Evolutionary conservation across 768 basidiomycete species (phyloP).

Genomic region (Podaxis sp.): DNA sequence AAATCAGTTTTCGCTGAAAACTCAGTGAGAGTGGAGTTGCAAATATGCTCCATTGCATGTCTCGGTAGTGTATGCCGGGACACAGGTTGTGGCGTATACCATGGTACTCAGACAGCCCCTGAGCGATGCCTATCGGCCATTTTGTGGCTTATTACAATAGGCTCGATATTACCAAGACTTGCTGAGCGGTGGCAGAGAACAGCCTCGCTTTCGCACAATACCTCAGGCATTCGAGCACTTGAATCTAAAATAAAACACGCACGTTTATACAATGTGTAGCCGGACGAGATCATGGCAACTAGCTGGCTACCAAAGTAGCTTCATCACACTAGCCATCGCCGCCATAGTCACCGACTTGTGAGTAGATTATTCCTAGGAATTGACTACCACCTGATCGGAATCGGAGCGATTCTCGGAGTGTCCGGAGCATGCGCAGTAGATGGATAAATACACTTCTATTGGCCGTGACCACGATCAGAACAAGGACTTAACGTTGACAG

Average conservation of each 20-base stretch:
- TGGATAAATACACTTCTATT: background rate
- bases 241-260: background rate
- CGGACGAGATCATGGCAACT: background rate
- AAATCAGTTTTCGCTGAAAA: no score
- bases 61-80: background rate
- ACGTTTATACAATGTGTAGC: background rate
- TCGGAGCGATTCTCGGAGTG: background rate
- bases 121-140: background rate
- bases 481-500: background rate
- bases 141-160: background rate
- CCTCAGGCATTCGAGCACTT: background rate
- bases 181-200: no score
- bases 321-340: background rate
- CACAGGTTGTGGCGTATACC: background rate
- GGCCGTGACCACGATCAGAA: background rate
- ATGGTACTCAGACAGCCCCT: background rate
- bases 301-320: background rate
- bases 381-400: background rate
- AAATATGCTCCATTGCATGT: background rate
- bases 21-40: no score
- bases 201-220: background rate
- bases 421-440: background rate
- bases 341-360: background rate
- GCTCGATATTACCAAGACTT: no score
- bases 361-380: background rate